phyloP scores from a whole-genome alignment of 768 basidiomycete species.

The Cystofilobasidium capitatum region DNA sequence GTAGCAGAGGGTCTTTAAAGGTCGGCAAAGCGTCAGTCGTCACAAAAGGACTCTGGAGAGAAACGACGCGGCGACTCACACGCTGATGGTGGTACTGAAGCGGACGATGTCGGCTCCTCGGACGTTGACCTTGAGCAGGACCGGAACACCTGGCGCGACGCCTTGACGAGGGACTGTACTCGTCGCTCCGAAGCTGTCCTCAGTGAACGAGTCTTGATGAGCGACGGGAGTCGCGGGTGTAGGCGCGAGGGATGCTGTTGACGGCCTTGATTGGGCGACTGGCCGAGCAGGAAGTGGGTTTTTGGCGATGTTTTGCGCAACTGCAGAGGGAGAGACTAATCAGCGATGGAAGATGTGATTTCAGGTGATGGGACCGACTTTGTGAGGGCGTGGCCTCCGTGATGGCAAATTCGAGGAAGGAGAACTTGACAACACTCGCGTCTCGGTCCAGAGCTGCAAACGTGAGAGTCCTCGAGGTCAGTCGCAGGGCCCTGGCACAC shows the following conservation, averaged over 20 bases:
- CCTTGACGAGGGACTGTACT: slow-evolving; percentile 5
- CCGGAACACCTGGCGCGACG: slow-evolving; percentile 16
- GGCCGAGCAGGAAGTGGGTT: slow-evolving; percentile 43
- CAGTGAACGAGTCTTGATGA: not conserved
- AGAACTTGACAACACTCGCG: slow-evolving; percentile 76
- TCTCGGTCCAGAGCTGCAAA: slow-evolving; percentile 76
- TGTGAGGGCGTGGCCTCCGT: slow-evolving; percentile 55
- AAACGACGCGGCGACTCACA: slow-evolving; percentile 49
- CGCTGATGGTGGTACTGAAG: slow-evolving; percentile 79
- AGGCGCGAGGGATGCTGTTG: not conserved
- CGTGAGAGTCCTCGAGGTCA: not conserved
- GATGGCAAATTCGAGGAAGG: slow-evolving; percentile 79
- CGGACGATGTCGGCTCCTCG: slow-evolving; percentile 72
- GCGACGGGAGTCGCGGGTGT: not conserved
- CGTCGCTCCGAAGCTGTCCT: not conserved
- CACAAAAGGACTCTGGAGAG: not conserved
- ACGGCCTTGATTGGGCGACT: not conserved
- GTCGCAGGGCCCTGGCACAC: not conserved
- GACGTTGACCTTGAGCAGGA: slow-evolving; percentile 63
- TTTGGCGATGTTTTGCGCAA: slow-evolving; percentile 67
- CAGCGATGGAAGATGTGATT: slow-evolving; percentile 40
- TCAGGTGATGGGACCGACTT: slow-evolving; percentile 25
- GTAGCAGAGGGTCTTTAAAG: slow-evolving; percentile 56
- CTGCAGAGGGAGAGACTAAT: slow-evolving; percentile 35
- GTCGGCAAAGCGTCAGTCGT: not conserved